phyloP scores from a whole-genome alignment of 345 rosid genomes.

The Raphanus sativus region DNA sequence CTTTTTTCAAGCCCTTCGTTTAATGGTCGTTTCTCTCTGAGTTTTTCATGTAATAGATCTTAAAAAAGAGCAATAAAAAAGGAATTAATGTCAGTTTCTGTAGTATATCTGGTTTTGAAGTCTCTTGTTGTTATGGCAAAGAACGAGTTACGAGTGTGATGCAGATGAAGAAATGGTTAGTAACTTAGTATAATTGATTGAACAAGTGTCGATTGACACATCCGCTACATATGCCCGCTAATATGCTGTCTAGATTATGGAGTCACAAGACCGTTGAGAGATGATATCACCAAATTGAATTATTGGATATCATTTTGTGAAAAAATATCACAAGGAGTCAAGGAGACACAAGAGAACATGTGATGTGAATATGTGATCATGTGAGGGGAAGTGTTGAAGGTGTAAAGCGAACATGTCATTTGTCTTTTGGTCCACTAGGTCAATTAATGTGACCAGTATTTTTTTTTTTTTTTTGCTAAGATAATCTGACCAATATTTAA shows the following conservation, averaged over 20 bases:
- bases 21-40: background rate
- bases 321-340: too few relatives aligned
- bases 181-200: background rate
- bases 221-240: conserved; percentile 16
- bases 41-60: background rate
- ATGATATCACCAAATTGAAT: background rate
- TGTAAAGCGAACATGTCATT: conserved; percentile 31
- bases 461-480: background rate
- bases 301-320: background rate
- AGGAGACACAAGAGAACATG: conserved; percentile 4
- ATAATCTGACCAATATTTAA: background rate
- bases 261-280: conserved; percentile 15
- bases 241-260: conserved; percentile 12
- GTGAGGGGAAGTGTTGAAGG: conserved; percentile 11
- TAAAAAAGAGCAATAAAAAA: background rate
- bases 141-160: background rate
- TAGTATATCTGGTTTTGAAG: background rate
- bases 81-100: background rate
- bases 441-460: background rate
- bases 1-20: background rate
- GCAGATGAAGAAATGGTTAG: background rate
- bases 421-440: conserved; percentile 6
- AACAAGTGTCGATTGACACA: background rate
- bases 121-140: background rate
- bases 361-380: conserved; percentile 9